Percentiles rank a stretch among this genome's conserved stretches.
phyloP scores from a whole-genome alignment of 768 basidiomycete species.

The Hortiboletus campestris region DNA sequence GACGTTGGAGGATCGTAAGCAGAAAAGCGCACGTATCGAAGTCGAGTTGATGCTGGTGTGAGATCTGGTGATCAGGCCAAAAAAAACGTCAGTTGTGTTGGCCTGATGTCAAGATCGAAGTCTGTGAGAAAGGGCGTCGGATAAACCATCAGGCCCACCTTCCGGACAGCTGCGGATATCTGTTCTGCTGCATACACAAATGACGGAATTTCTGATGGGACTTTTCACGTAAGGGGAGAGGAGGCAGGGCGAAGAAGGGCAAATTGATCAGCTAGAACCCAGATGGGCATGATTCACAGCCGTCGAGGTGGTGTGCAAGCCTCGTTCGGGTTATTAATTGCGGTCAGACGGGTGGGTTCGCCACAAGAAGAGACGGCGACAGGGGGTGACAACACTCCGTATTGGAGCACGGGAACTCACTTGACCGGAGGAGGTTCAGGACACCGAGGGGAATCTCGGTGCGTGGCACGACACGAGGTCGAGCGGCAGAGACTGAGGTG shows the following conservation, averaged over 20 bases:
- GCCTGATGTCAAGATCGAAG: conserved; percentile 12
- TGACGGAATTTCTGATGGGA: background rate
- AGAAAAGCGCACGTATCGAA: conserved; percentile 10
- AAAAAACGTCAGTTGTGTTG: background rate
- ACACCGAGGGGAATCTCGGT: conserved; percentile 8
- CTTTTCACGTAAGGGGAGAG: background rate
- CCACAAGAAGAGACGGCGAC: background rate
- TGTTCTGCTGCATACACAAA: background rate
- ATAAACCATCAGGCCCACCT: background rate
- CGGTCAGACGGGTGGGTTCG: background rate
- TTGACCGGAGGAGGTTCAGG: background rate
- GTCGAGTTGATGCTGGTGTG: background rate
- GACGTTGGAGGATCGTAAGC: conserved; percentile 16
- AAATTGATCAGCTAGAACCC: no score
- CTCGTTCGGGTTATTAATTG: background rate
- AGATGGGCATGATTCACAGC: no score
- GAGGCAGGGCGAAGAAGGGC: background rate
- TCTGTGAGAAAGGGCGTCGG: conserved; percentile 1
- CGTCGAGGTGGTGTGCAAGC: no score
- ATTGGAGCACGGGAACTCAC: conserved; percentile 6
- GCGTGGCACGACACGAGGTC: conserved; percentile 16
- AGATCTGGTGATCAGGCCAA: background rate
- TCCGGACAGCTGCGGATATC: background rate
- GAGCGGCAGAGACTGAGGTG: conserved; percentile 3
- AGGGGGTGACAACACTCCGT: background rate